These are phyloP conservation scores for Hypoxylon trugodes DNA, from an alignment of 495 filamentous ascomycete species.

Conservation along the genomic window DNA sequence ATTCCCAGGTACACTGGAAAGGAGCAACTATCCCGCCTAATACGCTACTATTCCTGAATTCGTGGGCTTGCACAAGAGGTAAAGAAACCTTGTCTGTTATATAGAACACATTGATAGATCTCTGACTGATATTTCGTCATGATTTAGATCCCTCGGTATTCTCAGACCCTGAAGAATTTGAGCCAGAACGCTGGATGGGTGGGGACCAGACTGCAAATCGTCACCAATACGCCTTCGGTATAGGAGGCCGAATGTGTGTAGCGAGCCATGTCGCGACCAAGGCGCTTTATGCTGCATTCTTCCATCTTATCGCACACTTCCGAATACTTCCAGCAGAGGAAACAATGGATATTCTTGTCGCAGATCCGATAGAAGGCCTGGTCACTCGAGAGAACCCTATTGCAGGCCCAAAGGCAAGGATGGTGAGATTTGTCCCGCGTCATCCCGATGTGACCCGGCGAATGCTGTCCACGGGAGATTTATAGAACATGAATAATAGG, in stretches of 20 bases:
- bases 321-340: slow-evolving; percentile 30
- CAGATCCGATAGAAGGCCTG: slow-evolving; percentile 32
- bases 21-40: slow-evolving; percentile 68
- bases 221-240: slow-evolving; percentile 76
- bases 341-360: slow-evolving; percentile 26
- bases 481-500: neutral
- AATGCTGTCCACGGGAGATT: slow-evolving; percentile 24
- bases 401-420: slow-evolving; percentile 31
- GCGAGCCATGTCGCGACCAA: slow-evolving; percentile 73
- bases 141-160: slow-evolving; percentile 67
- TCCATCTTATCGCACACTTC: slow-evolving; percentile 73
- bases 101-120: too few species aligned
- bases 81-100: neutral
- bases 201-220: slow-evolving; percentile 53
- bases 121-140: neutral
- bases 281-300: slow-evolving; percentile 72
- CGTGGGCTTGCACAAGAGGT: slow-evolving; percentile 21
- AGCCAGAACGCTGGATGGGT: slow-evolving; percentile 71
- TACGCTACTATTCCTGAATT: slow-evolving; percentile 71
- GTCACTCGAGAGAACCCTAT: slow-evolving; percentile 29
- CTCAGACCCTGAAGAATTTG: slow-evolving; percentile 64
- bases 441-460: slow-evolving; percentile 14
- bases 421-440: slow-evolving; percentile 30
- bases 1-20: slow-evolving; percentile 70
- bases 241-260: slow-evolving; percentile 74